A percentile compares a stretch with the other conserved stretches of the same genome.
phyloP scores from a whole-genome alignment of 2,329 filamentous ascomycete species.

The Acephala macrosclerotiorum region DNA sequence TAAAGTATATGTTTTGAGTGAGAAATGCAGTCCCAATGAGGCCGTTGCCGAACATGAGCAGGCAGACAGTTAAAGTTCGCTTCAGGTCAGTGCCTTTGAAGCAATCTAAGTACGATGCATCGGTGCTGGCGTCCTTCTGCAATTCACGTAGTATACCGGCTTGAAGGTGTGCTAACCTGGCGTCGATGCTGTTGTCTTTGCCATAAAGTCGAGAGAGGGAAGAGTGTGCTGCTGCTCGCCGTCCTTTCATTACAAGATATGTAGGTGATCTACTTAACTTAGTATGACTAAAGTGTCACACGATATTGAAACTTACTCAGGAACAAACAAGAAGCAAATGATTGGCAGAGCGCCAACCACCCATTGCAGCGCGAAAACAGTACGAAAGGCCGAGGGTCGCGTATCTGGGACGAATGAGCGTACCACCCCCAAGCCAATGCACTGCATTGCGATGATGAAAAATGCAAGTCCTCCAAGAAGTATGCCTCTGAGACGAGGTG shows the following conservation, averaged over 20 bases:
- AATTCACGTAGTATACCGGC: constrained; percentile 21
- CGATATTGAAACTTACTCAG: constrained; percentile 33
- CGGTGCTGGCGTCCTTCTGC: not conserved
- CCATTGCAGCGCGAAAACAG: constrained; percentile 27
- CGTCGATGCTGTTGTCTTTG: constrained; percentile 18
- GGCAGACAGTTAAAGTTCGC: constrained; percentile 48
- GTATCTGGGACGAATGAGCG: constrained; percentile 23
- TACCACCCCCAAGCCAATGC: constrained; percentile 28
- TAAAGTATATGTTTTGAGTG: constrained; percentile 37
- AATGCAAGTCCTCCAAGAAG: constrained; percentile 29
- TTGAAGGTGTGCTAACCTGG: constrained; percentile 28
- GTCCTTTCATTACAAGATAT: constrained; percentile 26
- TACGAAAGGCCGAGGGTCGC: constrained; percentile 25
- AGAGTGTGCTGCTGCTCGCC: constrained; percentile 15
- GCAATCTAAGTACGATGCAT: constrained; percentile 43
- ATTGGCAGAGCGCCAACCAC: constrained; percentile 7
- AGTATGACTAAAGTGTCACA: too few species aligned
- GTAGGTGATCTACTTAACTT: constrained; percentile 29
- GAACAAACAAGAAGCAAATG: constrained; percentile 26
- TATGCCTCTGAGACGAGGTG: constrained; percentile 27
- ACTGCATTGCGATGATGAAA: constrained; percentile 30
- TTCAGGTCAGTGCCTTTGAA: constrained; percentile 46
- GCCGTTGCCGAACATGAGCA: constrained; percentile 43
- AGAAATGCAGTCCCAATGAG: constrained; percentile 44
- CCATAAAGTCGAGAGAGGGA: constrained; percentile 26